Evolutionary conservation across 2,329 filamentous ascomycete genomes (phyloP).

Genomic region (Boeremia exigua): DNA sequence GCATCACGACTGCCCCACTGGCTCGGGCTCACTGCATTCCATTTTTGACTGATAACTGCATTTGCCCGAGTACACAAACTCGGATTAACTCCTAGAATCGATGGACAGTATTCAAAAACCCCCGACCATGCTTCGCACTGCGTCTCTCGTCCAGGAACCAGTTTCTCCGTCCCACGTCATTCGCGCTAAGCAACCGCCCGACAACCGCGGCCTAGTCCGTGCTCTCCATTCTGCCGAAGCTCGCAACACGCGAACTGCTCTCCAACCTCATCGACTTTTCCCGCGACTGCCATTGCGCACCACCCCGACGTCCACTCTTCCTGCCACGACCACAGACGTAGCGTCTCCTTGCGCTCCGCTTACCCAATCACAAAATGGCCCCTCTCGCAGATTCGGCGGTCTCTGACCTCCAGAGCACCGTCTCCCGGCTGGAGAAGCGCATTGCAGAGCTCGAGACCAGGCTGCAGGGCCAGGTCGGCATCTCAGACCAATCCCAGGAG

Average conservation of each 20-base stretch:
- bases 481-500: constrained; percentile 54
- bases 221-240: constrained; percentile 19
- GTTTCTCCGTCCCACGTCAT: constrained; percentile 22
- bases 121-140: not conserved
- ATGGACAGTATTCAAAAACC: not conserved
- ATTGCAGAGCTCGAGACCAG: constrained; percentile 84
- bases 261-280: constrained; percentile 22
- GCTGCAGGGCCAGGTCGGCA: constrained; percentile 55
- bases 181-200: constrained; percentile 1
- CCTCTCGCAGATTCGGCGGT: constrained; percentile 81
- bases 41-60: too few species aligned
- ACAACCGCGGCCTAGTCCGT: constrained; percentile 14
- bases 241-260: constrained; percentile 17
- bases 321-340: constrained; percentile 18
- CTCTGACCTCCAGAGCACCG: constrained; percentile 81
- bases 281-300: constrained; percentile 33
- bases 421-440: constrained; percentile 82
- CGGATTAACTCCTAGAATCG: too few species aligned
- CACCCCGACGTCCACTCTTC: constrained; percentile 18
- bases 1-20: not conserved
- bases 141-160: constrained; percentile 8
- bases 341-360: constrained; percentile 19
- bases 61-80: not conserved
- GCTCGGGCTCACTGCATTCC: not conserved
- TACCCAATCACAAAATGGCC: constrained; percentile 69